phyloP scores from a whole-genome alignment of 352 stramenopile genomes.

The Phytophthora cactorum region DNA sequence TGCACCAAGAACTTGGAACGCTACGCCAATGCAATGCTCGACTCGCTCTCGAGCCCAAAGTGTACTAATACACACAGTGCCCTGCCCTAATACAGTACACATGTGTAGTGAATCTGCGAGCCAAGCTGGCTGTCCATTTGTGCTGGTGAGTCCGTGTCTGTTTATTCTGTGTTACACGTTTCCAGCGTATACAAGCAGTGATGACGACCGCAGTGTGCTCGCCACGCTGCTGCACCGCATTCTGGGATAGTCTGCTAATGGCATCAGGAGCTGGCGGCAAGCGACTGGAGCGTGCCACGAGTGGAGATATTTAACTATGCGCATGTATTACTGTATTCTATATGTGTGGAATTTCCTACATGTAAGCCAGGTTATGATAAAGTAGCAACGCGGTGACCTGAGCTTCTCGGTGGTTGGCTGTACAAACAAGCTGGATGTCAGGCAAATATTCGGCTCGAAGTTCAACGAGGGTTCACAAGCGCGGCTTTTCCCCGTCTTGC shows the following conservation, averaged over 20 bases:
- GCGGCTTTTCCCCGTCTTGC: neutral
- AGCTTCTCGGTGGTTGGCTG: no score
- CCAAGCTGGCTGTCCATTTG: neutral
- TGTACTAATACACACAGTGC: neutral
- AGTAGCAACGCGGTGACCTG: no score
- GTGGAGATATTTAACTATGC: no score
- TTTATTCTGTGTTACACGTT: neutral
- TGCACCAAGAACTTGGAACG: neutral
- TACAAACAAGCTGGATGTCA: no score
- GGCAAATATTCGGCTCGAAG: conserved; percentile 22
- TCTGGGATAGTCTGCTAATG: conserved; percentile 13
- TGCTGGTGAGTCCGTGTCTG: neutral
- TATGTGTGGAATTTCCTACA: no score
- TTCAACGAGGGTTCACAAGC: conserved; percentile 16
- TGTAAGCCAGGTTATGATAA: no score
- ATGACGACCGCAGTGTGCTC: conserved; percentile 1
- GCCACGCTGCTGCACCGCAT: conserved; percentile 9
- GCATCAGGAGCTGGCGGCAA: no score
- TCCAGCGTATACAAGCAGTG: conserved; percentile 8
- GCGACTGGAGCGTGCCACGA: no score
- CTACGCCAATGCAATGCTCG: neutral
- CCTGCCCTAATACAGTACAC: no score
- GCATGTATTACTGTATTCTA: no score
- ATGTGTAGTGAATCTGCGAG: no score
- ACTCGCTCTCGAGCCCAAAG: neutral